A percentile compares a stretch with the other conserved stretches of the same genome.
phyloP scores from a whole-genome alignment of 768 basidiomycete species.

The Leccinum variicolor region DNA sequence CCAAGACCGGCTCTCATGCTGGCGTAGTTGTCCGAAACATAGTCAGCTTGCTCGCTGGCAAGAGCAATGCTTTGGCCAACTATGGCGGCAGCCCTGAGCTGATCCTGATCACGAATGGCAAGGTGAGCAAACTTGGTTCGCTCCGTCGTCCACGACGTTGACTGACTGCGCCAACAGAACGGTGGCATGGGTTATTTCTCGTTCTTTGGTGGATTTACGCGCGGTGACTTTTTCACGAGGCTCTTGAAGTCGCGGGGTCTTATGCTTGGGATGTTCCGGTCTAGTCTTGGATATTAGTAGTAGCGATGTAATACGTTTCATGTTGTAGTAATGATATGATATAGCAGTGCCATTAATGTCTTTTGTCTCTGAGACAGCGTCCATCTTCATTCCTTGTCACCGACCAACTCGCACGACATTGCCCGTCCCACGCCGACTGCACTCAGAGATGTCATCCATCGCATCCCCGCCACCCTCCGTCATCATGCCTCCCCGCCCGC shows the following conservation, averaged over 20 bases:
- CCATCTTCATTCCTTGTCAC: constrained; percentile 9
- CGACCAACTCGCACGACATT: constrained; percentile 1
- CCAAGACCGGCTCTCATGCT: constrained; percentile 46
- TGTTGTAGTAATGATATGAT: background rate
- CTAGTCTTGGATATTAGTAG: constrained; percentile 28
- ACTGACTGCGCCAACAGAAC: constrained; percentile 28
- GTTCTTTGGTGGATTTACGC: constrained; percentile 41
- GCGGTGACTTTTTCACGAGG: constrained; percentile 43
- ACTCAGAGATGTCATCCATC: constrained; percentile 12
- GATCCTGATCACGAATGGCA: constrained; percentile 53
- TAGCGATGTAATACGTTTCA: constrained; percentile 14
- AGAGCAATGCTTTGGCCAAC: constrained; percentile 27
- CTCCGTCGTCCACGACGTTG: background rate
- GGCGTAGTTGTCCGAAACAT: constrained; percentile 48
- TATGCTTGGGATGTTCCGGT: constrained; percentile 26
- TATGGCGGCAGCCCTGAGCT: constrained; percentile 53
- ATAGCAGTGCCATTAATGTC: constrained; percentile 3
- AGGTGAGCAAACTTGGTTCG: constrained; percentile 34
- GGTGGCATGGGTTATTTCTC: constrained; percentile 40
- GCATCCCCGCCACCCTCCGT: constrained; percentile 18
- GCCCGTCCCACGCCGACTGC: constrained; percentile 5
- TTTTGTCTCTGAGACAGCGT: background rate
- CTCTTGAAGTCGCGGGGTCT: constrained; percentile 38
- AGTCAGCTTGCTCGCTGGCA: constrained; percentile 39
- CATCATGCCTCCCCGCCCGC: constrained; percentile 17